Base-by-base conservation (phyloP, 225 moss, liverwort and hornwort species). In the Rhytidiadelphus loreus region DNA sequence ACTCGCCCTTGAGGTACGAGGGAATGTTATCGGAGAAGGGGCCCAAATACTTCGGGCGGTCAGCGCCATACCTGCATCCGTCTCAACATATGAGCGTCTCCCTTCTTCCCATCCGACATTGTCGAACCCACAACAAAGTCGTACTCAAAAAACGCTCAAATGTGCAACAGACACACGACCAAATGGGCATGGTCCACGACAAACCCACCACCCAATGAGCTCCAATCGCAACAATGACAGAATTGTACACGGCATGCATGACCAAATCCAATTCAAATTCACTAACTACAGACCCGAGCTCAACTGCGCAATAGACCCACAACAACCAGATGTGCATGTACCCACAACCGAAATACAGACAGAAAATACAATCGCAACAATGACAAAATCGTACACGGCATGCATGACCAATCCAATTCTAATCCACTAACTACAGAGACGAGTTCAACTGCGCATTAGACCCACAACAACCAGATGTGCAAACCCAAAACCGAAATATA, bases 11-110 rank as follows among this genome's bases (percentile, higher is more conserved):
- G 4, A 90, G 76, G 86, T 91, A 91, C 0, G 91, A 91, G 12
- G 91, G 91, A 9, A 89, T 91, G 84, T 89, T 91, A 75, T 91
- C 91, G 1, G 91, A 91, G 76, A 91, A 91, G 6, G 91, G 91
- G n/a, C 91, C 91, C 89, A 91, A 85, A 4, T 2, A 91, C 91
- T 91, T 91, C 74, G 87, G 87, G 32, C 89, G 78, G 73, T 91
- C 91, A 21, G 89, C 84, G 69, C 91, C 91, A 39, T 91, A 91
- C 91, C 91, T 91, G 63, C 16, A 76, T 2, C 58, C 11, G 4
- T 1, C 16, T 16, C 77, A 22, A 15, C 43, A 5, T 37, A 21
- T 61, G 3, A 86, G 39, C 17, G 25, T 8, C 26, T 37, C 2
- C 50, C 50, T 64, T 57, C 32, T 62, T 33, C 37, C 2, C 23